Evolutionary conservation across 305 asterid species (phyloP).

Genomic region (Plantago lanceolata): DNA sequence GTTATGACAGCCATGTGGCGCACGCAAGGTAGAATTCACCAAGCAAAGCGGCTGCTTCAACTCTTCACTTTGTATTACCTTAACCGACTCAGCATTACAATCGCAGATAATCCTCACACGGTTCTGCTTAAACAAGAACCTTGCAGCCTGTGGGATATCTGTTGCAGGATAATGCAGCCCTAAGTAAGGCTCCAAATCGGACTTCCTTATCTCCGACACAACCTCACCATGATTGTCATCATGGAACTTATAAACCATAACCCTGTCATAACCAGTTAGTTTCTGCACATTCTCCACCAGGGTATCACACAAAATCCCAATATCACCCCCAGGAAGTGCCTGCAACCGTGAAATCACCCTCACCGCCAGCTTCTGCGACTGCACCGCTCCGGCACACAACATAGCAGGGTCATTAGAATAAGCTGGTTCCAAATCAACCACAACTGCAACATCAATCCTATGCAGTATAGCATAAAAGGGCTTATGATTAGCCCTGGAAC

Average conservation of each 20-base stretch:
- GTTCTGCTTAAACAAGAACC: conserved; percentile 58
- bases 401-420: conserved; percentile 36
- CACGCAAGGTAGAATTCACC: conserved; percentile 59
- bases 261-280: conserved; percentile 60
- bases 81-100: conserved; percentile 45
- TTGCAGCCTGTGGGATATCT: conserved; percentile 64
- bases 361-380: conserved; percentile 51
- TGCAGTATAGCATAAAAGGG: conserved; percentile 66
- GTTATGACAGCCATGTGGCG: conserved; percentile 50
- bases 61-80: conserved; percentile 45
- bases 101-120: conserved; percentile 56
- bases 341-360: conserved; percentile 48
- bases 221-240: conserved; percentile 69
- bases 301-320: conserved; percentile 47
- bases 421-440: conserved; percentile 73
- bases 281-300: conserved; percentile 58
- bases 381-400: conserved; percentile 47
- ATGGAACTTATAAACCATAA: conserved; percentile 64
- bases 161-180: conserved; percentile 71
- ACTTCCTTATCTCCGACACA: conserved; percentile 50
- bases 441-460: conserved; percentile 58
- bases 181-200: conserved; percentile 55
- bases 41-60: conserved; percentile 47
- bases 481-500: conserved; percentile 36
- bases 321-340: conserved; percentile 47